Evolutionary conservation across 2,329 filamentous ascomycete genomes (phyloP), one percentile per base, ranked within the genome.

Genomic region (Epichloe amarillans): DNA sequence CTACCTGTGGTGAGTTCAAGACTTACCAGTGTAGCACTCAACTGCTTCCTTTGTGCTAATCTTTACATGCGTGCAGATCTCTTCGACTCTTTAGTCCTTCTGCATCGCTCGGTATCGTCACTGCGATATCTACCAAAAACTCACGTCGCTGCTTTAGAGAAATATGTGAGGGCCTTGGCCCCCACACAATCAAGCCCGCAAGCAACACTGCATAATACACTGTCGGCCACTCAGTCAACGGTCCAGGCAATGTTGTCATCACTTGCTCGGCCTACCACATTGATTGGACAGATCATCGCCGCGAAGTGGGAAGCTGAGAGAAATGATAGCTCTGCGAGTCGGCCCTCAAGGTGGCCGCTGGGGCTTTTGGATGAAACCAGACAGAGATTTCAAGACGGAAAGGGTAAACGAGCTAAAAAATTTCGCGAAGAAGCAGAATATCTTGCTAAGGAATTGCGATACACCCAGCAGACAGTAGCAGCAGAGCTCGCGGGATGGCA

Each of bases 401-500:
- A 87, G 42, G 86, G 89, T 68, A 84, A 86, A 56, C 88, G 86
- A 59, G 86, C 88, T 38, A 76, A 79, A 14, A 82, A 83, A 55
- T 80, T 79, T 21, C 79, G 83, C 55, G 68, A 74, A 17, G 88
- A 96, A 62, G 77, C 87, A 11, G 79, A 83, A 19, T 78, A 81
- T 42, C 68, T 95, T n/a, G 83, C 84, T 0, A 80, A 80, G 48
- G 93, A 98, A 66, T 71, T 98, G 50, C 74, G 88, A 47, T 95
- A 93, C 66, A 95, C 90, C 46, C 91, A 96, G 69, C 88, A 94
- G 66, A 88, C 91, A 14, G 91, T 97, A 23, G 91, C 94, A 6
- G 77, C 82, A 2, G 93, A 98, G 69, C 67, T 98, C 51, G 93
- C 93, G 0, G 89, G 87, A 15, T 98, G 93, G 88, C 90, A 95